These are phyloP conservation scores for Kwoniella botswanensis DNA, from an alignment of 768 basidiomycete species.

Conservation along the genomic window DNA sequence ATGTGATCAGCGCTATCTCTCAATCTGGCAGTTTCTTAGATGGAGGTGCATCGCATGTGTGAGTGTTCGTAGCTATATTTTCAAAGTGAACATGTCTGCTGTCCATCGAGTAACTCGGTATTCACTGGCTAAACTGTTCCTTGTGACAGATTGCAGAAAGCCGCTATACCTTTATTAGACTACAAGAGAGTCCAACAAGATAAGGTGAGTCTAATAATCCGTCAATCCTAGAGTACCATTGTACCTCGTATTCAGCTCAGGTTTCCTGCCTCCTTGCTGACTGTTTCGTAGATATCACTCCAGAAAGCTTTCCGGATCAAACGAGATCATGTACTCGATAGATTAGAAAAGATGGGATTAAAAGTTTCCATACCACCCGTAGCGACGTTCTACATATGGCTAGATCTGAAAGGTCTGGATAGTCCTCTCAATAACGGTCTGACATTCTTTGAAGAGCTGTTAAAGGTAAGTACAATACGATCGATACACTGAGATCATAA, in stretches of 20 bases:
- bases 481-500: too few species aligned
- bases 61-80: constrained; percentile 50
- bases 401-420: constrained; percentile 79
- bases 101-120: too few species aligned
- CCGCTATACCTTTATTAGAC: constrained; percentile 81
- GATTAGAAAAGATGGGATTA: constrained; percentile 78
- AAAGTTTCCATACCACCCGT: constrained; percentile 66
- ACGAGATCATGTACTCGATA: constrained; percentile 82
- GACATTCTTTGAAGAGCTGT: constrained; percentile 90
- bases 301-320: constrained; percentile 90
- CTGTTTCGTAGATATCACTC: constrained; percentile 66
- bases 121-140: too few species aligned
- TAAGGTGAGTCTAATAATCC: constrained; percentile 61
- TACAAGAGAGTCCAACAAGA: constrained; percentile 71
- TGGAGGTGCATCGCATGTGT: constrained; percentile 93
- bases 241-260: not conserved
- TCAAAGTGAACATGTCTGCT: not conserved
- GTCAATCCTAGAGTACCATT: not conserved
- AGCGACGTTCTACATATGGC: constrained; percentile 94
- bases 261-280: not conserved
- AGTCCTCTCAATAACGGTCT: constrained; percentile 85
- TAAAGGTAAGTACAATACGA: constrained; percentile 69
- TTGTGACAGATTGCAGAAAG: constrained; percentile 70
- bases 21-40: constrained; percentile 94
- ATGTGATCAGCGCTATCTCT: constrained; percentile 67